phyloP scores from a whole-genome alignment of 2,329 filamentous ascomycete species.

The Fusarium sp. region DNA sequence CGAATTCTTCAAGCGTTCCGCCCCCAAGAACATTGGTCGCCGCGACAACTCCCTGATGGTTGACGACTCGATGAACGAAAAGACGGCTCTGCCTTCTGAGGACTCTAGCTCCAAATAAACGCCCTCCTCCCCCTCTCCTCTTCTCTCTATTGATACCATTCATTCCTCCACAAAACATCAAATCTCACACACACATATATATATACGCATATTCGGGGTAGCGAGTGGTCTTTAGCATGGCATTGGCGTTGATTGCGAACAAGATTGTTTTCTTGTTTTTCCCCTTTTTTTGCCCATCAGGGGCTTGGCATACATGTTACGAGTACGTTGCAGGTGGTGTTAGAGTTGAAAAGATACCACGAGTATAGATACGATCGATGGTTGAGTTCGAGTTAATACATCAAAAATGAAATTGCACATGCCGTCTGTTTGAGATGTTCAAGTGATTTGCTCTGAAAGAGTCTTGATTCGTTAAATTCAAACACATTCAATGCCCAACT shows the following conservation, averaged over 20 bases:
- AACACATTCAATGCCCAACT: constrained; percentile 10
- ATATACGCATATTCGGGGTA: constrained; percentile 6
- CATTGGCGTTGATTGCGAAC: constrained; percentile 35
- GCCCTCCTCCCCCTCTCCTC: background rate
- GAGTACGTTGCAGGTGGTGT: background rate
- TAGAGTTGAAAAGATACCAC: background rate
- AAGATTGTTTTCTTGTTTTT: constrained; percentile 4
- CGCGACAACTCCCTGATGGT: constrained; percentile 39
- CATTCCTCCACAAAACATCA: background rate
- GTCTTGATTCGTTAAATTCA: background rate
- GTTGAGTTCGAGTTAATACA: background rate
- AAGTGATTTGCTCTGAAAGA: background rate
- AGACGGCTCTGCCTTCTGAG: constrained; percentile 34
- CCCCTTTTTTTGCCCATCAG: background rate
- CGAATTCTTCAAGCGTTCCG: constrained; percentile 60
- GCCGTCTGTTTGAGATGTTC: background rate
- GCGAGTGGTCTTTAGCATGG: constrained; percentile 34
- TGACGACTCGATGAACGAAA: constrained; percentile 43
- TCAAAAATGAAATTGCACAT: background rate
- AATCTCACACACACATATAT: background rate
- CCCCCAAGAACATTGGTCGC: constrained; percentile 42
- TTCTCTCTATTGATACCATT: background rate
- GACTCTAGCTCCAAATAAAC: constrained; percentile 33
- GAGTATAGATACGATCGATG: background rate
- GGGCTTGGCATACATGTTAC: constrained; percentile 1